Conservation (phyloP, 2,329 filamentous ascomycete genomes). For the Escovopsis weberi region DNA sequence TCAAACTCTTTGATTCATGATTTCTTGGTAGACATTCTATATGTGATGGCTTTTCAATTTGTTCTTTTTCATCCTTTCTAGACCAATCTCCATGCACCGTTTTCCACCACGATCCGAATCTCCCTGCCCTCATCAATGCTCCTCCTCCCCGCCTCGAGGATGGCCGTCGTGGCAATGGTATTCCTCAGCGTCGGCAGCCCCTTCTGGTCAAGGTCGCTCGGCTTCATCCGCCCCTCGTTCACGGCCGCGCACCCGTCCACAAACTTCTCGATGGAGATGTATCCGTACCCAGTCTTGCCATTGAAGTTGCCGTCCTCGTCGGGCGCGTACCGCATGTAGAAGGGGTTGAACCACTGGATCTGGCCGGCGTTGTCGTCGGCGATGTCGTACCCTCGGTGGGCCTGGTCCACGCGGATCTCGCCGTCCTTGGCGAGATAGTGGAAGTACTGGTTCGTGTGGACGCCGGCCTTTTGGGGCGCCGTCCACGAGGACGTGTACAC, state of each 20-base stretch:
- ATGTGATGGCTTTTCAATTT: not conserved
- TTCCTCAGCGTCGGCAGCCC: conserved; percentile 76
- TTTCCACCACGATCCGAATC: conserved; percentile 55
- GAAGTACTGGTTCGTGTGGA: conserved; percentile 97
- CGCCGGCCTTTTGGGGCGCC: conserved; percentile 77
- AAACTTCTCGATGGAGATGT: conserved; percentile 92
- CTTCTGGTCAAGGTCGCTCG: conserved; percentile 65
- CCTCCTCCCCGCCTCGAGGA: conserved; percentile 71
- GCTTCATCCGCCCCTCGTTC: conserved; percentile 56
- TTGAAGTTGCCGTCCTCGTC: conserved; percentile 92
- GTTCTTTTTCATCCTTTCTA: conserved; percentile 11
- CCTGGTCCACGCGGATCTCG: conserved; percentile 83
- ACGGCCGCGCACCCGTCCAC: conserved; percentile 71
- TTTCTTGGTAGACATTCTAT: not conserved
- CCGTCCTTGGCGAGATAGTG: conserved; percentile 79
- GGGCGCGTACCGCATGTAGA: conserved; percentile 89
- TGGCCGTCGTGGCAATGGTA: conserved; percentile 82
- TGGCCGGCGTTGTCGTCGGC: conserved; percentile 61
- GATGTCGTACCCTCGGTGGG: conserved; percentile 86
- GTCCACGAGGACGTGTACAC: conserved; percentile 95
- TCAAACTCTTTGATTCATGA: not conserved
- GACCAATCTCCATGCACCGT: conserved; percentile 52
- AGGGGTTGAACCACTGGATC: conserved; percentile 82
- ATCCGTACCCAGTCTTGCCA: conserved; percentile 83
- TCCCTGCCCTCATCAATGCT: conserved; percentile 73